phyloP scores from a whole-genome alignment of 345 rosid genomes.

The Cardamine chenopodiifolia region DNA sequence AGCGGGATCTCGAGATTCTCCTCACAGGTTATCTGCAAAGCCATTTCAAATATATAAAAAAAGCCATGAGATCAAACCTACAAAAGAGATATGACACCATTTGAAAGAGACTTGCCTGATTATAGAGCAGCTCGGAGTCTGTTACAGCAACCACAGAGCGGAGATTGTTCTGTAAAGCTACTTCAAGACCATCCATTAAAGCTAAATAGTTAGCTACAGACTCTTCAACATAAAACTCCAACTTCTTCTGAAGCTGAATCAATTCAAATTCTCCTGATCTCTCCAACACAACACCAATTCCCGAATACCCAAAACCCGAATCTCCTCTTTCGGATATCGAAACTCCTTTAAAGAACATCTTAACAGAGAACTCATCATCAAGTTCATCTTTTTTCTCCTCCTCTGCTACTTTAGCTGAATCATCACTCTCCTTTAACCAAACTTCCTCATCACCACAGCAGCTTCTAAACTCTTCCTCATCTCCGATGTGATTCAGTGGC shows the following conservation, averaged over 20 bases:
- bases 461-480: constrained; percentile 90
- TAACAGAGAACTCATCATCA: constrained; percentile 75
- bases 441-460: constrained; percentile 93
- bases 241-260: constrained; percentile 88
- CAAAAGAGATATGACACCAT: constrained; percentile 4
- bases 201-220: constrained; percentile 87
- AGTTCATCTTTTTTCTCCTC: constrained; percentile 46
- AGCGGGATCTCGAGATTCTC: constrained; percentile 68
- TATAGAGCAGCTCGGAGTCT: constrained; percentile 63
- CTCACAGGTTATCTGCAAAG: constrained; percentile 60
- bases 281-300: constrained; percentile 89
- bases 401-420: constrained; percentile 48
- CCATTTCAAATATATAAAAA: constrained; percentile 12
- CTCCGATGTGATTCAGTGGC: constrained; percentile 50
- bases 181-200: constrained; percentile 78
- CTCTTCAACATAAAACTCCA: constrained; percentile 78
- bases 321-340: constrained; percentile 64
- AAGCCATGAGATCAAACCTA: constrained; percentile 19
- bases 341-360: constrained; percentile 83
- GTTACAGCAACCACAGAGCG: constrained; percentile 71
- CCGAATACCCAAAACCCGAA: constrained; percentile 63
- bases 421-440: constrained; percentile 74
- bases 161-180: constrained; percentile 64
- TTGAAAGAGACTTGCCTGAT: constrained; percentile 56
- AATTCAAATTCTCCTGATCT: constrained; percentile 53